Evolutionary conservation across 495 filamentous ascomycete species (phyloP).

Genomic region (Aspergillus coremiiformis): DNA sequence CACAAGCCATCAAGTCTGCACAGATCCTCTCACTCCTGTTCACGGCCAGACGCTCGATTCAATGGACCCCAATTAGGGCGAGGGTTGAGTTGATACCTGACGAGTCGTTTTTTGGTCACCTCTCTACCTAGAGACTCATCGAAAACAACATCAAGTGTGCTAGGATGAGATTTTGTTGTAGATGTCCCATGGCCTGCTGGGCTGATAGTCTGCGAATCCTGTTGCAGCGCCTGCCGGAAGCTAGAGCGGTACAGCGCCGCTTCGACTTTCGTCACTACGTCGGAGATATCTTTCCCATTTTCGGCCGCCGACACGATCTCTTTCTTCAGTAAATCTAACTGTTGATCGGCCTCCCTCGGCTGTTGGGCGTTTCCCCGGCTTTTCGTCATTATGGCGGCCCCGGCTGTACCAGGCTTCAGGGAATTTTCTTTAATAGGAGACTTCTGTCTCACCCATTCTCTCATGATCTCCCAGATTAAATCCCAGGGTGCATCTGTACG

Average conservation of each 20-base stretch:
- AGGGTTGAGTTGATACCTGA: slow-evolving; percentile 85
- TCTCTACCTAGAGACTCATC: slow-evolving; percentile 73
- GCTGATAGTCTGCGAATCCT: slow-evolving; percentile 7
- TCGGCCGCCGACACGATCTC: slow-evolving; percentile 30
- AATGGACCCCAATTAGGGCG: slow-evolving; percentile 90
- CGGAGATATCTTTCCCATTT: slow-evolving; percentile 28
- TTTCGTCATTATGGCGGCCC: slow-evolving; percentile 56
- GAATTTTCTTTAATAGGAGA: slow-evolving; percentile 61
- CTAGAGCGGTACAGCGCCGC: slow-evolving; percentile 39
- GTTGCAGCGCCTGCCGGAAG: slow-evolving; percentile 12
- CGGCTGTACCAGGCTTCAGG: slow-evolving; percentile 60
- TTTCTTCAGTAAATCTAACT: slow-evolving; percentile 27
- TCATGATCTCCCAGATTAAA: slow-evolving; percentile 88
- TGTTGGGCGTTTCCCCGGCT: slow-evolving; percentile 21
- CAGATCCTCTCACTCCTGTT: slow-evolving; percentile 1
- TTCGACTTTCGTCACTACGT: slow-evolving; percentile 39
- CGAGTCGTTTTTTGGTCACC: slow-evolving; percentile 47
- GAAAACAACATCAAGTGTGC: slow-evolving; percentile 62
- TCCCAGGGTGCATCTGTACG: slow-evolving; percentile 87
- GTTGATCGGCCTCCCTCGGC: slow-evolving; percentile 13
- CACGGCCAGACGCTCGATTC: slow-evolving; percentile 49
- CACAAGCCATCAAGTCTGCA: too few species aligned
- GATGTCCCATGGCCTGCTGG: background rate
- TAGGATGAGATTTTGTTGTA: slow-evolving; percentile 12
- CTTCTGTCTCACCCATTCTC: slow-evolving; percentile 78